These are phyloP conservation scores for Cladosporium cucumerinum DNA, from an alignment of 2,329 filamentous ascomycete species.

Conservation along the genomic window DNA sequence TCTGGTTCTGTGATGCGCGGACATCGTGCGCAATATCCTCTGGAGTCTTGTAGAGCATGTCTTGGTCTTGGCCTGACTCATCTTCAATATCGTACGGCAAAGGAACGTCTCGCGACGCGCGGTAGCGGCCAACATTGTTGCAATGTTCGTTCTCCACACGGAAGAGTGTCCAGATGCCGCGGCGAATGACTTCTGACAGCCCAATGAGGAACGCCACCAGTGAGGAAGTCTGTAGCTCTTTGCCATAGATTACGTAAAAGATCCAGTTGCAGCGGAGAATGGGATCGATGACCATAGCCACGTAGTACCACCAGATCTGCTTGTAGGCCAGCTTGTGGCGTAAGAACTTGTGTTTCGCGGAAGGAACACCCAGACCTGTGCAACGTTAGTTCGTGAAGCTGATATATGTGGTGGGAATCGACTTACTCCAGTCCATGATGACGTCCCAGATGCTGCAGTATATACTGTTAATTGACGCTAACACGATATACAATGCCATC, in stretches of 20 bases:
- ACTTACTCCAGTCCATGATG: conserved; percentile 79
- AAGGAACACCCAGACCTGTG: conserved; percentile 65
- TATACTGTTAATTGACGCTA: conserved; percentile 75
- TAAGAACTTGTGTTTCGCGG: conserved; percentile 57
- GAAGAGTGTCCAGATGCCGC: conserved; percentile 88
- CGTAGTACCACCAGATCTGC: conserved; percentile 77
- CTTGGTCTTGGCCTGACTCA: neutral
- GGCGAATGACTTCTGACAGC: conserved; percentile 74
- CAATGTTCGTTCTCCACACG: conserved; percentile 98
- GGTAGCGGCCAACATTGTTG: conserved; percentile 83
- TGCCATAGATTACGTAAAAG: conserved; percentile 80
- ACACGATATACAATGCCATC: conserved; percentile 70
- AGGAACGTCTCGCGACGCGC: conserved; percentile 81
- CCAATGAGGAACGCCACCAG: conserved; percentile 75
- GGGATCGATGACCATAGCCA: conserved; percentile 77
- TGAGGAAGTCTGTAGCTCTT: conserved; percentile 78
- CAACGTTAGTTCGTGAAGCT: neutral
- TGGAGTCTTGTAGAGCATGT: conserved; percentile 4
- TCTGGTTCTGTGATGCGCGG: neutral
- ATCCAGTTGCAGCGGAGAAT: conserved; percentile 92
- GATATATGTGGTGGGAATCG: neutral
- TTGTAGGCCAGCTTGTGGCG: conserved; percentile 72
- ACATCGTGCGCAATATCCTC: neutral
- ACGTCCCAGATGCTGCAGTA: conserved; percentile 92
- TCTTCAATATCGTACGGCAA: conserved; percentile 66